A percentile compares a stretch with the other conserved stretches of the same genome.
phyloP scores from a whole-genome alignment of 2,329 filamentous ascomycete species.

The Xylariaceae sp. region DNA sequence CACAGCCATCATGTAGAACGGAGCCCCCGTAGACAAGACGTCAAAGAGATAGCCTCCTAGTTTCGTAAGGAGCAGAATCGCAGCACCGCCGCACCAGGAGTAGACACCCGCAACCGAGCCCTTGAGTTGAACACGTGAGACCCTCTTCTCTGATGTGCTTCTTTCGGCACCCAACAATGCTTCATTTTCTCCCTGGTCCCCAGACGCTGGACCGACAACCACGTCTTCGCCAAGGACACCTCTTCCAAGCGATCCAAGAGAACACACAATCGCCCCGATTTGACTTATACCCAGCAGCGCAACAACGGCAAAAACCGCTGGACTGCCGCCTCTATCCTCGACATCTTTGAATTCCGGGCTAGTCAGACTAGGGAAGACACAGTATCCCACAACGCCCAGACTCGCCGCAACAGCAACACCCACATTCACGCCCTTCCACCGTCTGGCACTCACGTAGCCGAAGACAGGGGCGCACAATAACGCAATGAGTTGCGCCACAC shows the following conservation, averaged over 20 bases:
- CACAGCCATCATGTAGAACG: conserved; percentile 89
- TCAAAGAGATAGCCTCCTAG: conserved; percentile 86
- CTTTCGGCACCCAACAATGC: conserved; percentile 28
- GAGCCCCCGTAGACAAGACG: conserved; percentile 64
- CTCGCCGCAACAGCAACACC: conserved; percentile 70
- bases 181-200: conserved; percentile 29
- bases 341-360: conserved; percentile 70
- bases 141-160: conserved; percentile 34
- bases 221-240: conserved; percentile 63
- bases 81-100: conserved; percentile 82
- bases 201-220: conserved; percentile 14
- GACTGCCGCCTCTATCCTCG: conserved; percentile 62
- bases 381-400: conserved; percentile 75
- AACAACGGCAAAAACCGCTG: conserved; percentile 70
- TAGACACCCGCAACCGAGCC: conserved; percentile 94
- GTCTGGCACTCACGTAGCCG: conserved; percentile 53
- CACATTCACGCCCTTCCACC: conserved; percentile 56
- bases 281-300: conserved; percentile 85
- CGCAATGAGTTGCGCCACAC: conserved; percentile 81
- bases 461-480: conserved; percentile 82
- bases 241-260: conserved; percentile 78
- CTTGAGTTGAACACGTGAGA: conserved; percentile 64
- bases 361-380: conserved; percentile 67
- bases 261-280: conserved; percentile 95
- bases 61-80: conserved; percentile 89